Evolutionary conservation across 2,329 filamentous ascomycete genomes (phyloP).

Genomic region (Cytospora paraplurivora): DNA sequence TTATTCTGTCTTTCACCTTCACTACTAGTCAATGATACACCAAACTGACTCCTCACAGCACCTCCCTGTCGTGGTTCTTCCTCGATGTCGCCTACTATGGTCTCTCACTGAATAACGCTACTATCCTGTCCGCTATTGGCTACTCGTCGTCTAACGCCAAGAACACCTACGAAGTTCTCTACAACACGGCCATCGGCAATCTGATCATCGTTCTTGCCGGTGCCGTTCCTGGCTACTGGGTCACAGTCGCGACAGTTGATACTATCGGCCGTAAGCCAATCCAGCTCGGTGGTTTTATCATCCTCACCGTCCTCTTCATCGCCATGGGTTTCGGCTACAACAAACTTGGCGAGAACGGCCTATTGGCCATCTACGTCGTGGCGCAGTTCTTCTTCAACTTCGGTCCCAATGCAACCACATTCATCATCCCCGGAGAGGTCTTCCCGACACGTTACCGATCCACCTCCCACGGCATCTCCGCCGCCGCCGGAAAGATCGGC

Average conservation of each 20-base stretch:
- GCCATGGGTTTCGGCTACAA: conserved; percentile 66
- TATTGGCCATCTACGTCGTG: conserved; percentile 58
- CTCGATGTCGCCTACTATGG: conserved; percentile 66
- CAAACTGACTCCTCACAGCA: conserved; percentile 59
- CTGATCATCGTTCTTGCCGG: conserved; percentile 77
- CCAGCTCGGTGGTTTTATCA: conserved; percentile 64
- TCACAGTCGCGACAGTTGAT: conserved; percentile 70
- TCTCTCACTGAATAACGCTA: conserved; percentile 74
- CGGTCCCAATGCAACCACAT: conserved; percentile 59
- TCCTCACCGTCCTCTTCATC: conserved; percentile 63
- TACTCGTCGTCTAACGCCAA: conserved; percentile 54
- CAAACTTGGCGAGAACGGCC: conserved; percentile 51
- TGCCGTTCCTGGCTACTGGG: conserved; percentile 81
- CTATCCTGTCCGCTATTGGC: conserved; percentile 71
- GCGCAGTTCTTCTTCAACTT: conserved; percentile 65
- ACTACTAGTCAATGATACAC: not conserved
- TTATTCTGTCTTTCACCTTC: too few species aligned
- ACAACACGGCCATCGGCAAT: conserved; percentile 77
- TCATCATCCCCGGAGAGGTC: conserved; percentile 58
- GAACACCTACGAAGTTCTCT: conserved; percentile 62
- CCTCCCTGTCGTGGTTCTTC: conserved; percentile 82
- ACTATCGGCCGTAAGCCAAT: conserved; percentile 77
- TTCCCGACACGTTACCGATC: conserved; percentile 60
- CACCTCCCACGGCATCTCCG: conserved; percentile 60
- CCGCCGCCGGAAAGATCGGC: conserved; percentile 53